Evolutionary conservation across 1,284 basidiomycete species (phyloP).

Genomic region (Coriolopsis trogii): DNA sequence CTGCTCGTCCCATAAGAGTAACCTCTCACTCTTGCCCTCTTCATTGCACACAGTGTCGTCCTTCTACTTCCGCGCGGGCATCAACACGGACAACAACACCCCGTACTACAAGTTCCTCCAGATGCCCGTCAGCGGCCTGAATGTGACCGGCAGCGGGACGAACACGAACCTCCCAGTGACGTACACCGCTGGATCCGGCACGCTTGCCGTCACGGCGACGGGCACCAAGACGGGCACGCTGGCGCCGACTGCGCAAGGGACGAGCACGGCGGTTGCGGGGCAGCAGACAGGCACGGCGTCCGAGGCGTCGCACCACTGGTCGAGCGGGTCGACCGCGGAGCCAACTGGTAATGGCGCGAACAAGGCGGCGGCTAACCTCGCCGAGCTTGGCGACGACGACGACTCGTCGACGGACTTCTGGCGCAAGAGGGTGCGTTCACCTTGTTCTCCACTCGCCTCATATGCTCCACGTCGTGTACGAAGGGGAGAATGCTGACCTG

Average conservation of each 20-base stretch:
- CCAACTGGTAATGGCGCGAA: neutral
- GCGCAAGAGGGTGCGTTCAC: neutral
- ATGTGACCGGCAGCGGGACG: neutral
- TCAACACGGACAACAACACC: constrained; percentile 11
- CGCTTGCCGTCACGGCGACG: neutral
- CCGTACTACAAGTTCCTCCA: constrained; percentile 21
- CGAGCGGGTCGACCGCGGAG: neutral
- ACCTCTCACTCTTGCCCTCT: neutral
- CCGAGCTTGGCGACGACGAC: neutral
- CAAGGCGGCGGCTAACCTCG: constrained; percentile 1
- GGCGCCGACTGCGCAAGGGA: neutral
- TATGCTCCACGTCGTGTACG: too few relatives aligned
- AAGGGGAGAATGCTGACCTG: too few relatives aligned
- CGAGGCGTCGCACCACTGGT: neutral
- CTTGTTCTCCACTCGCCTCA: neutral
- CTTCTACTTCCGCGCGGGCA: constrained; percentile 22
- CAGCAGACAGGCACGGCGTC: neutral
- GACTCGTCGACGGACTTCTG: neutral
- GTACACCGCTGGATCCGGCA: neutral
- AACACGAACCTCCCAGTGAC: neutral
- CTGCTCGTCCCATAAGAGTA: neutral
- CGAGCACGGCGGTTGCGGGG: neutral
- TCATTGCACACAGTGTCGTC: constrained; percentile 15
- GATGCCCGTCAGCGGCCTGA: neutral
- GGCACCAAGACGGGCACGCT: neutral